Evolutionary conservation across 2,329 filamentous ascomycete genomes (phyloP), one percentile per base, ranked within the genome.

Genomic region (Fusarium tricinctum): DNA sequence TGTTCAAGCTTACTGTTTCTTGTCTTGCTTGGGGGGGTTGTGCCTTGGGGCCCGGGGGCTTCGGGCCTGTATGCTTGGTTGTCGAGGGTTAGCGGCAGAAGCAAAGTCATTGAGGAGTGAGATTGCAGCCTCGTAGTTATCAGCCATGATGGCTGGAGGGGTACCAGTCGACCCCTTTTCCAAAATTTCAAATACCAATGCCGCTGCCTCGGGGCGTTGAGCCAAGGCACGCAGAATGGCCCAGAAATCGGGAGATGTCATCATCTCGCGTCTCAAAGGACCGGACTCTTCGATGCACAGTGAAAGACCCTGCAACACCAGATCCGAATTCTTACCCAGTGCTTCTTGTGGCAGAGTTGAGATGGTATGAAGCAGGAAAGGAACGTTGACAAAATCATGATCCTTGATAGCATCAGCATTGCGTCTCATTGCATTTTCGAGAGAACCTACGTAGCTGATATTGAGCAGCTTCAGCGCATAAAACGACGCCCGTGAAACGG

Each of bases 191-290:
- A 98, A 98, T 0, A 97, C 94, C 17, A 90, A 85, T 1, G 90
- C 85, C 3, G 93, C 92, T 26, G 91, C 90, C 53, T 92, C 90
- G 5, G 88, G 81, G 64, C 91, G 87, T 23, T 85, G 83, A 46
- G 92, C 89, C 19, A 99, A 82, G 32, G 89, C 87, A 64, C 93
- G 90, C 52, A 99, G 83, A 15, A 97, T 92, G 7, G 91, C 91
- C 96, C 96, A 99, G 78, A 99, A 98, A 76, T 99, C 96, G 0
- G 96, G 96, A 19, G 95, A 98, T 15, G 93, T 95, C 80, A 97
- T 97, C 71, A 98, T 92, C 80, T 98, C 95, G 71, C 92, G 97
- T 58, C 93, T 89, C 28, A 99, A 82, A 14, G 92, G 89, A 26
- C 90, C 89, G 1, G 93, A 89, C 62, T 91, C 88, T 51, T 91